A percentile compares a stretch with the other conserved stretches of the same genome.
These are phyloP conservation scores for Tieghemostelium lacteum DNA, from an alignment of 78 protist species.

Conservation along the genomic window DNA sequence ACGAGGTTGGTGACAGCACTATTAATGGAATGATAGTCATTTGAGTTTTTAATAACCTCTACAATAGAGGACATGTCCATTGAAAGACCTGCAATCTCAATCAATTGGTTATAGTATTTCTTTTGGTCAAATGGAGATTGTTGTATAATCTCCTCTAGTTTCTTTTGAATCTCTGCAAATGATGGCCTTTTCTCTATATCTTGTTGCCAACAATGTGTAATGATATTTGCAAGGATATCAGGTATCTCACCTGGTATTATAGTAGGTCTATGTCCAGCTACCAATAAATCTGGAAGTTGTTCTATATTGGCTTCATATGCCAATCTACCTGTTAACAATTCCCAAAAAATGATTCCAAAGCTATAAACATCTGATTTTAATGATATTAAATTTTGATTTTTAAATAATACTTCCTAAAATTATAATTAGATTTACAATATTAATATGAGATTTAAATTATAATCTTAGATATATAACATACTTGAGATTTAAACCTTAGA, in stretches of 20 bases:
- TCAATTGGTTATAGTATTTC: background rate
- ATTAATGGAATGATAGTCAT: background rate
- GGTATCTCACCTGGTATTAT: background rate
- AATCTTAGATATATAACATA: background rate
- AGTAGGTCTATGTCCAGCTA: background rate
- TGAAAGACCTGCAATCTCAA: background rate
- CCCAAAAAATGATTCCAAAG: conserved; percentile 84
- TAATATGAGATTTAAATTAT: too few relatives aligned
- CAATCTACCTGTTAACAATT: conserved; percentile 25
- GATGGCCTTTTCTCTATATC: background rate
- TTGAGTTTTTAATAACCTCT: background rate
- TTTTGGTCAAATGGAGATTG: background rate
- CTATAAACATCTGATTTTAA: conserved; percentile 79
- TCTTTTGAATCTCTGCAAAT: background rate
- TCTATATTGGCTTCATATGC: background rate
- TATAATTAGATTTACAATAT: too few relatives aligned
- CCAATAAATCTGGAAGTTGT: background rate
- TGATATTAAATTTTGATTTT: too few relatives aligned
- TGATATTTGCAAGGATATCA: background rate
- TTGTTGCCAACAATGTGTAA: background rate
- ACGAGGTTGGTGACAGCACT: background rate
- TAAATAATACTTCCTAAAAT: background rate
- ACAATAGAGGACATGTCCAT: background rate
- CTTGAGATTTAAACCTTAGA: background rate
- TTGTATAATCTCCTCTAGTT: too few relatives aligned